phyloP scores from a whole-genome alignment of 306 rosid species.

The Acacia confusa region DNA sequence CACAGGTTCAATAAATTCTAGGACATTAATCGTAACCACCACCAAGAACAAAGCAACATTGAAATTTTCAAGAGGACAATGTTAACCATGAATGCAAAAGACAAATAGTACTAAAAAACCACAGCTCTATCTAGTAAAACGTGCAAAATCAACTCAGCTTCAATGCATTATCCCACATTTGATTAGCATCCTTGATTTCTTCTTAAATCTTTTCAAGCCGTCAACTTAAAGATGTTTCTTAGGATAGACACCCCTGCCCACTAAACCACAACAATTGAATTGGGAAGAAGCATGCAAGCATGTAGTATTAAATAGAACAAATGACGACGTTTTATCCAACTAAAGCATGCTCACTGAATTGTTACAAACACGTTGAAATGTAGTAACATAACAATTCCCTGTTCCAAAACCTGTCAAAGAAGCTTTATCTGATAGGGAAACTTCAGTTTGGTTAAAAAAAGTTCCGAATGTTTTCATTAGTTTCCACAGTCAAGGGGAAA shows the following conservation, averaged over 20 bases:
- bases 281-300: not conserved
- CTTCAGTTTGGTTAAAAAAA: not conserved
- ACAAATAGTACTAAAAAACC: not conserved
- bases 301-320: not conserved
- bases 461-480: not conserved
- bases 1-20: too few relatives aligned
- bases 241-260: not conserved
- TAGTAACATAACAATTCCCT: not conserved
- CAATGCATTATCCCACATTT: not conserved
- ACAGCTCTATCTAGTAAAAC: slow-evolving; percentile 5
- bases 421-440: not conserved
- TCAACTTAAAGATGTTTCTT: not conserved
- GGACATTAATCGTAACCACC: too few relatives aligned
- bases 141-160: not conserved
- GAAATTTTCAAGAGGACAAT: not conserved
- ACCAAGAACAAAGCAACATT: not conserved
- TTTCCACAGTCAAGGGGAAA: not conserved
- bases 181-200: not conserved
- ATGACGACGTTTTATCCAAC: not conserved
- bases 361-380: not conserved
- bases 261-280: not conserved
- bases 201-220: not conserved
- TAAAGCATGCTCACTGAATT: not conserved
- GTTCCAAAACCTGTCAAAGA: not conserved
- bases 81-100: not conserved